Evolutionary conservation across 257 asterid genomes (phyloP).

Genomic region (Ligustrum vulgare): DNA sequence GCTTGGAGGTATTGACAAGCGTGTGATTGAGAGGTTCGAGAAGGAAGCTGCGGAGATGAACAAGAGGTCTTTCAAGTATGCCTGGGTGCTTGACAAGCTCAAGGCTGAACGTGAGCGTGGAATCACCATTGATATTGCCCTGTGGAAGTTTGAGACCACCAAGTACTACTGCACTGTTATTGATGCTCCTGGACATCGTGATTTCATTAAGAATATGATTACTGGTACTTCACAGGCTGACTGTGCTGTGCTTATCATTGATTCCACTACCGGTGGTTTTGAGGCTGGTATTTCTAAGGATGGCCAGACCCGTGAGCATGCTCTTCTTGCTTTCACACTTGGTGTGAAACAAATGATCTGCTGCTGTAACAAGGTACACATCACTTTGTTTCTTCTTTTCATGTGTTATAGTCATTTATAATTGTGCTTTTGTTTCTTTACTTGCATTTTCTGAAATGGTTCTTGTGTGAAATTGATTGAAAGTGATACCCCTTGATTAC

Average conservation of each 20-base stretch:
- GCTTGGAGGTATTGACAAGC: conserved; percentile 59
- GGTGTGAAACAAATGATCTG: conserved; percentile 85
- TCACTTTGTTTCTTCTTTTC: background rate
- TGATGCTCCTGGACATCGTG: conserved; percentile 87
- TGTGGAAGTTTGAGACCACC: conserved; percentile 75
- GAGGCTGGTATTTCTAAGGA: conserved; percentile 90
- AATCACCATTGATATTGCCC: conserved; percentile 63
- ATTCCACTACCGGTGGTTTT: conserved; percentile 86
- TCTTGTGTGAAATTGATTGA: background rate
- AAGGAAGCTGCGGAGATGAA: conserved; percentile 87
- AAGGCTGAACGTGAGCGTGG: conserved; percentile 79
- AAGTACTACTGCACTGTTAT: conserved; percentile 62
- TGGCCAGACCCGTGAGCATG: conserved; percentile 90
- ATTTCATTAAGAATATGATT: conserved; percentile 67
- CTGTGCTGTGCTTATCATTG: conserved; percentile 83
- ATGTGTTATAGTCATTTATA: background rate
- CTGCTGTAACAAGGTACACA: conserved; percentile 63
- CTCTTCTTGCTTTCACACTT: conserved; percentile 74
- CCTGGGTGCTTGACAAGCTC: conserved; percentile 74
- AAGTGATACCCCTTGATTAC: conserved; percentile 25
- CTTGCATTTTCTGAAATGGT: background rate
- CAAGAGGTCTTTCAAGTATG: conserved; percentile 70
- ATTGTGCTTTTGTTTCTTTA: background rate
- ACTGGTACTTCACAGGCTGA: conserved; percentile 87
- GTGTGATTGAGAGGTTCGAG: conserved; percentile 59